Evolutionary conservation across 2,329 filamentous ascomycete genomes (phyloP), one percentile per base, ranked within the genome.

Genomic region (Alternaria sp.): DNA sequence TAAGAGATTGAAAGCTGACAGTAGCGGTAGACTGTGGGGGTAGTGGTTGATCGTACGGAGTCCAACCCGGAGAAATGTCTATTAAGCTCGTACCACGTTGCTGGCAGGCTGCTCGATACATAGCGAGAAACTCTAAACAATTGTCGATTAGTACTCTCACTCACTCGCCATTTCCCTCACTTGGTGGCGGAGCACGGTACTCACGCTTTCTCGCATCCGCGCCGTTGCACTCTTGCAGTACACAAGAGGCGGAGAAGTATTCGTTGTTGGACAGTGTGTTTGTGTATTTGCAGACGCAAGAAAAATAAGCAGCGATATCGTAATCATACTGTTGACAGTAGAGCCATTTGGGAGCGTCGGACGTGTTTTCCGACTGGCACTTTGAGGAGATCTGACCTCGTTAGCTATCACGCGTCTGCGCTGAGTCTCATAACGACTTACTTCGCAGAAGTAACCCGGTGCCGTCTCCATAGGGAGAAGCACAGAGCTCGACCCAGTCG

Each of bases 1-100:
- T 40, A 5, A 16, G 53, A 14, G 45, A 25, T 30, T 16, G 20
- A 48, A 11, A n/a, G 43, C 44, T 48, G 30, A 3, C 18, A 27
- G 16, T 28, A 14, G 14, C 16, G 16, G 34, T 43, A 43, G 18
- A 5, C 8, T 22, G 7, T 20, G 12, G 7, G 10, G 27, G 36
- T 10, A 34, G 43, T 41, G 46, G 41, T 18, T 16, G 11, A 25
- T 49, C 22, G 36, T 59, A 65, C 3, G 51, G 56, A 12, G 36
- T 10, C 64, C 64, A 66, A 18, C 57, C 62, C 14, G 14, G n/a
- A 22, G 51, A 38, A 16, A 66, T 41, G 7, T 57, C 56, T 8
- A 22, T 6, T n/a, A 64, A 27, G 32, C 8, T 3, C 30, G 8
- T n/a, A 7, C 59, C 41, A 34, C 30, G 34, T 22, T 27, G 28